A percentile compares a stretch with the other conserved stretches of the same genome.
Evolutionary conservation across 1,139 yeast genomes (phyloP).

Genomic region (Candida tetrigidarum): DNA sequence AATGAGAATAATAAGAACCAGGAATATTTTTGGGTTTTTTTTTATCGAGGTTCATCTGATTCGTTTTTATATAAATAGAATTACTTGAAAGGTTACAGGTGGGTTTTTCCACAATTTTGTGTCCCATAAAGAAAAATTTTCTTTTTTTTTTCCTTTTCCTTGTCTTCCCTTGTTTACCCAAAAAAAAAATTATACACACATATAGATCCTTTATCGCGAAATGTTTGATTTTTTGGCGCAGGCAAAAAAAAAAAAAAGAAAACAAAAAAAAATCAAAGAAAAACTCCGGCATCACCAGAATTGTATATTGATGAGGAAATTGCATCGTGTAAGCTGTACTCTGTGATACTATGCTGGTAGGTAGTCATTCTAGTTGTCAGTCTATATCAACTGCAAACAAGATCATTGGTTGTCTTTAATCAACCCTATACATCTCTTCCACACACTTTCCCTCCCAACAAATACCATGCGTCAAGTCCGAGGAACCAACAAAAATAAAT

Average conservation of each 20-base stretch:
- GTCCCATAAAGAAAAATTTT: not conserved
- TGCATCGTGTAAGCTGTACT: no score
- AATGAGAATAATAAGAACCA: not conserved
- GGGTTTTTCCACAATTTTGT: not conserved
- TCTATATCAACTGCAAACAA: not conserved
- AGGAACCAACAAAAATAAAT: conserved; percentile 1
- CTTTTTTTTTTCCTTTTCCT: not conserved
- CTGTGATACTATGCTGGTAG: not conserved
- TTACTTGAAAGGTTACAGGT: not conserved
- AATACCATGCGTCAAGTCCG: not conserved
- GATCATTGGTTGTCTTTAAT: not conserved
- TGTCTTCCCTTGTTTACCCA: not conserved
- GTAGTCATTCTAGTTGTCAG: not conserved
- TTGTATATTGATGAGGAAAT: not conserved
- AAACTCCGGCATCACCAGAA: not conserved
- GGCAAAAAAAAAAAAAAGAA: not conserved
- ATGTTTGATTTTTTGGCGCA: not conserved
- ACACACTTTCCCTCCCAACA: conserved; percentile 3
- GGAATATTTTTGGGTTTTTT: not conserved
- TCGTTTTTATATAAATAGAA: not conserved
- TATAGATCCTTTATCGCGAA: not conserved
- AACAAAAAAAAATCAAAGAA: no score
- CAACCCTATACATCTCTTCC: not conserved
- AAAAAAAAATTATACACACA: conserved; percentile 1
- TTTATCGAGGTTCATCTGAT: not conserved